Percentiles rank a stretch among this genome's conserved stretches.
Evolutionary conservation across 2,329 filamentous ascomycete species (phyloP).

Genomic region (Lasiodiplodia hormozganensis): DNA sequence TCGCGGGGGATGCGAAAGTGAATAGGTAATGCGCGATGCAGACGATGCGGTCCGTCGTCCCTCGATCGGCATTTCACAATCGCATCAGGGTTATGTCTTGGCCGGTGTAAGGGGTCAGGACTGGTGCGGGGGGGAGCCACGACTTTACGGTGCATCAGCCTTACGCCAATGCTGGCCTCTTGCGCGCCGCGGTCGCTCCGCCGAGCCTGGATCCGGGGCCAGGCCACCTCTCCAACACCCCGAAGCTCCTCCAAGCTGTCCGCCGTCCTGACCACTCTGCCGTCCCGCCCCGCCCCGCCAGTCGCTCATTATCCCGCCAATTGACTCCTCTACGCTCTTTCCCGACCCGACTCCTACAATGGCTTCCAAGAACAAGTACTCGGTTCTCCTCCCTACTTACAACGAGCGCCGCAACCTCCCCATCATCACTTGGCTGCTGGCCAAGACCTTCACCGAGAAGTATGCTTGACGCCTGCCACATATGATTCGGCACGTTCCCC

Average conservation of each 20-base stretch:
- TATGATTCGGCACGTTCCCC: constrained; percentile 63
- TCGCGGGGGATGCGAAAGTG: constrained; percentile 17
- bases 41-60: background rate
- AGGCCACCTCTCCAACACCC: constrained; percentile 20
- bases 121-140: background rate
- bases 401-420: constrained; percentile 98
- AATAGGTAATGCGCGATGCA: constrained; percentile 15
- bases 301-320: constrained; percentile 27
- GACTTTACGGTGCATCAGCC: constrained; percentile 1
- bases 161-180: background rate
- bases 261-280: background rate
- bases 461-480: constrained; percentile 53
- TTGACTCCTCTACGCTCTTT: constrained; percentile 19
- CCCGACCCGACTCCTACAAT: constrained; percentile 1
- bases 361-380: constrained; percentile 70
- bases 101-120: background rate
- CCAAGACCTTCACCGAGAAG: constrained; percentile 90
- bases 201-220: constrained; percentile 4
- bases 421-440: constrained; percentile 92
- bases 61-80: too few species aligned
- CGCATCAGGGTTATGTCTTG: background rate
- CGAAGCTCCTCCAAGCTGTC: constrained; percentile 21
- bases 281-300: constrained; percentile 17
- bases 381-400: constrained; percentile 96
- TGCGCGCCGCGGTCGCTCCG: constrained; percentile 4